phyloP scores from a whole-genome alignment of 352 stramenopile genomes.

The Globisporangium camurandrum region DNA sequence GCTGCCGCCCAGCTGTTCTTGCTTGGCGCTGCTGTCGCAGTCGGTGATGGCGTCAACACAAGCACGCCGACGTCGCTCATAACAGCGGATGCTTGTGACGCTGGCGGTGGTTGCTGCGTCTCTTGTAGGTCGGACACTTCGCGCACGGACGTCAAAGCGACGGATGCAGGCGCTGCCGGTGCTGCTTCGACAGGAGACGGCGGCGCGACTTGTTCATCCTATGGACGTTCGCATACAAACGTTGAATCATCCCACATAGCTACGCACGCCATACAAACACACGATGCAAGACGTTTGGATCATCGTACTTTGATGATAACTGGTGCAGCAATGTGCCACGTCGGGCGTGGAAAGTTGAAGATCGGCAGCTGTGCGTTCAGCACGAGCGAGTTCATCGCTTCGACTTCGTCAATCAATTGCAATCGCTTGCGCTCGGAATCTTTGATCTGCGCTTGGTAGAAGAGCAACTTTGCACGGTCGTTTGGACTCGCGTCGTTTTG shows the following conservation, averaged over 20 bases:
- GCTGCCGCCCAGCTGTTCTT: too few species aligned
- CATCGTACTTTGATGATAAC: constrained; percentile 29
- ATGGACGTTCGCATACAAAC: not conserved
- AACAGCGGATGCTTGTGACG: not conserved
- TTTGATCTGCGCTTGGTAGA: constrained; percentile 19
- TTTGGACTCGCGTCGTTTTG: constrained; percentile 1
- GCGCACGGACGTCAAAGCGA: too few species aligned
- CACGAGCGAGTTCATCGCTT: constrained; percentile 22
- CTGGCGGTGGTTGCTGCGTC: not conserved
- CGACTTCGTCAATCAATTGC: constrained; percentile 18
- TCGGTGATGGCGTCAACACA: not conserved
- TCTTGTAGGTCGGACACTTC: too few species aligned
- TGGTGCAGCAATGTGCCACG: constrained; percentile 25
- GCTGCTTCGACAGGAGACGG: too few species aligned
- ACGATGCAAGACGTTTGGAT: too few species aligned
- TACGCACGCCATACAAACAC: too few species aligned
- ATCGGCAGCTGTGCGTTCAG: constrained; percentile 20
- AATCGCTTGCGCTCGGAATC: constrained; percentile 18
- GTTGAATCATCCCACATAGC: too few species aligned
- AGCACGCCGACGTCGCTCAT: not conserved
- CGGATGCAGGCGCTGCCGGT: too few species aligned
- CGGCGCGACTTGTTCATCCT: not conserved
- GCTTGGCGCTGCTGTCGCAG: not conserved
- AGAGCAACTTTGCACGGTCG: constrained; percentile 12
- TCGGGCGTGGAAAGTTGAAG: constrained; percentile 30